Evolutionary conservation across 352 stramenopile genomes (phyloP), one percentile per base, ranked within the genome.

Genomic region (Paralagenidium karlingii): DNA sequence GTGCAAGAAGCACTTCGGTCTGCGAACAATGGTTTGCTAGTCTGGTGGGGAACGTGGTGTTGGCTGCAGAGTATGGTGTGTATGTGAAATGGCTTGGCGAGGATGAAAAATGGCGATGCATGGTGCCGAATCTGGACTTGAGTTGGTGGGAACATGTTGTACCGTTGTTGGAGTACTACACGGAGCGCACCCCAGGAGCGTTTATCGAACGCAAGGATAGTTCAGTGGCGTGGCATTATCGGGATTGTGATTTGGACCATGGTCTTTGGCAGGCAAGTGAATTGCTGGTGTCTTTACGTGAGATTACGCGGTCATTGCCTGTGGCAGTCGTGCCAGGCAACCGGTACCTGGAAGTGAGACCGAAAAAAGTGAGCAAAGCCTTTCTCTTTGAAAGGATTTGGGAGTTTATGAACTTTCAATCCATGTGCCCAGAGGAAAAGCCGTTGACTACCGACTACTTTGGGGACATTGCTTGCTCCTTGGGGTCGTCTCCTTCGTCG

Each of bases 241-340:
- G 70, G 9, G 81, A 94, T 33, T 88, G 76, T 34, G 82, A 95
- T 53, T 51, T 83, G 21, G 76, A 94, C 39, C 80, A 91, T 39
- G 81, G 81, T 0, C 48, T 83, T 31, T 94, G 81, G 83, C 81
- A 95, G 67, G 83, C 83, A 3, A 94, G 83, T 43, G 83, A 95
- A 43, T 58, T 95, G 40, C 40, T 88, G 34, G 73, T 86, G 11
- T 82, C 75, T 0, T 41, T 89, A 13, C 71, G 75, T 2, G 75
- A 89, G 32, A 67, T 89, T 31, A 85, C 75, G 15, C 55, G 71
- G 19, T 75, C 69, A 3, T 47, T 89, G 1, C 75, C 75, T 0
- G 75, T 89, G 7, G 67, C 71, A 4, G 71, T 86, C n/a, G 74
- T 63, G 32, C 75, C 75, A 16, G 75, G 75, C 8, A 85, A 85